phyloP scores from a whole-genome alignment of 139 green algal genomes.

The Tetraselmis striata region DNA sequence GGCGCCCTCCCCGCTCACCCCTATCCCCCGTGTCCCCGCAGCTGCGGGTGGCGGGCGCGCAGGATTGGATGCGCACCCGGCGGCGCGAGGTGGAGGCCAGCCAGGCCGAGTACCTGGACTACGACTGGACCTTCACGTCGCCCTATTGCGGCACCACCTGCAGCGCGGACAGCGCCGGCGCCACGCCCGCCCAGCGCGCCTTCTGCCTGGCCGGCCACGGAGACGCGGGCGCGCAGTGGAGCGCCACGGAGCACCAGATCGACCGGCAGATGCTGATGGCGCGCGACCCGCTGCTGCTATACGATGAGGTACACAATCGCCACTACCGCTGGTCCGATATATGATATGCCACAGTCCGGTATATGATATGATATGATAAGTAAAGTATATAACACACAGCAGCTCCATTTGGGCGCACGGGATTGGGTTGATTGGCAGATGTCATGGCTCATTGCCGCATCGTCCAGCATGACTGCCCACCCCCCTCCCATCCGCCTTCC shows the following conservation, averaged over 20 bases:
- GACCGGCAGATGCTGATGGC: conserved; percentile 24
- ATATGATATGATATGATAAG: no score
- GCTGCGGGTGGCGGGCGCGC: background rate
- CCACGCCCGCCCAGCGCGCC: background rate
- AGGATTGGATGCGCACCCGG: background rate
- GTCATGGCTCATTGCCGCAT: background rate
- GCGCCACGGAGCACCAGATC: conserved; percentile 2
- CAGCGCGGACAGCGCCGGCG: background rate
- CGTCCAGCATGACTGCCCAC: no score
- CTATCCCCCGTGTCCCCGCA: background rate
- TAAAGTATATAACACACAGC: no score
- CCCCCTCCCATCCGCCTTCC: no score
- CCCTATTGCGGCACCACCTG: conserved; percentile 23
- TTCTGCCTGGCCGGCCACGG: background rate
- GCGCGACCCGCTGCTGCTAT: conserved; percentile 36
- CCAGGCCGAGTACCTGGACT: conserved; percentile 22
- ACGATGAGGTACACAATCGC: conserved; percentile 18
- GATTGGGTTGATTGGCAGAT: no score
- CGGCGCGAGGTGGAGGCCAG: conserved; percentile 2
- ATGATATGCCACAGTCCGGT: no score
- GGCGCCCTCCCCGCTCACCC: no score
- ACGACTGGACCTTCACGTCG: conserved; percentile 44
- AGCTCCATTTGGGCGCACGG: no score
- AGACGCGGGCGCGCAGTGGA: conserved; percentile 1
- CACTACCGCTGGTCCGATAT: background rate